These are phyloP conservation scores for Teunomyces lycoperdinae DNA, from an alignment of 805 yeast species.

Conservation along the genomic window DNA sequence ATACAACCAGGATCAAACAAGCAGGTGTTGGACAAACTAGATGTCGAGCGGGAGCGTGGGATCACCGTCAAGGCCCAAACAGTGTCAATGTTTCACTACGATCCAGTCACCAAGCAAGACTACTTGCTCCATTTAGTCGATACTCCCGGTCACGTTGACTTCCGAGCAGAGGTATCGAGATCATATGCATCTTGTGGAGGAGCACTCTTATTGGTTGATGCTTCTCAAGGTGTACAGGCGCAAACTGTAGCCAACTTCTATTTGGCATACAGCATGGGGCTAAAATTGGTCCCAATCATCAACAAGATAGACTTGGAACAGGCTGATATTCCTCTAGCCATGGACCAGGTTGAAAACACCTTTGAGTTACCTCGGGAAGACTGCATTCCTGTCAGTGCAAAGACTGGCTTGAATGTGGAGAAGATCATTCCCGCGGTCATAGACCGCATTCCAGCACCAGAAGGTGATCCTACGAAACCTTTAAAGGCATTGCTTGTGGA, in stretches of 20 bases:
- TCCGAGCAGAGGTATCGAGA: constrained; percentile 87
- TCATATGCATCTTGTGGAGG: constrained; percentile 97
- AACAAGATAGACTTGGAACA: constrained; percentile 88
- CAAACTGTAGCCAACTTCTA: constrained; percentile 98
- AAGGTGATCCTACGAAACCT: constrained; percentile 52
- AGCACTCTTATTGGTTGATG: constrained; percentile 86
- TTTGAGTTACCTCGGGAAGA: constrained; percentile 77
- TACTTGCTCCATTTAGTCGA: constrained; percentile 88
- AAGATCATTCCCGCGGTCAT: constrained; percentile 77
- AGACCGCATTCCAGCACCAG: constrained; percentile 77
- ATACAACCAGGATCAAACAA: constrained; percentile 71
- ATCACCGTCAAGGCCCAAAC: constrained; percentile 97
- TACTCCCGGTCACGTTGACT: constrained; percentile 98
- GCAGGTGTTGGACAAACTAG: constrained; percentile 86
- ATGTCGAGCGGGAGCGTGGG: constrained; percentile 94
- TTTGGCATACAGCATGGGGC: constrained; percentile 80
- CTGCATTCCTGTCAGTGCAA: constrained; percentile 85
- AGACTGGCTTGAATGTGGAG: constrained; percentile 81
- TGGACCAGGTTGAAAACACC: constrained; percentile 79
- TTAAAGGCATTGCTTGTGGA: constrained; percentile 83
- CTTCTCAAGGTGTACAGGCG: constrained; percentile 95
- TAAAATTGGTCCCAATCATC: constrained; percentile 81
- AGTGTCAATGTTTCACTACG: constrained; percentile 82
- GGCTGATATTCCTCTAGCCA: constrained; percentile 78
- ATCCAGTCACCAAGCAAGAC: constrained; percentile 58